phyloP scores from a whole-genome alignment of 2,329 filamentous ascomycete genomes.

The Leptographium radiaticola region DNA sequence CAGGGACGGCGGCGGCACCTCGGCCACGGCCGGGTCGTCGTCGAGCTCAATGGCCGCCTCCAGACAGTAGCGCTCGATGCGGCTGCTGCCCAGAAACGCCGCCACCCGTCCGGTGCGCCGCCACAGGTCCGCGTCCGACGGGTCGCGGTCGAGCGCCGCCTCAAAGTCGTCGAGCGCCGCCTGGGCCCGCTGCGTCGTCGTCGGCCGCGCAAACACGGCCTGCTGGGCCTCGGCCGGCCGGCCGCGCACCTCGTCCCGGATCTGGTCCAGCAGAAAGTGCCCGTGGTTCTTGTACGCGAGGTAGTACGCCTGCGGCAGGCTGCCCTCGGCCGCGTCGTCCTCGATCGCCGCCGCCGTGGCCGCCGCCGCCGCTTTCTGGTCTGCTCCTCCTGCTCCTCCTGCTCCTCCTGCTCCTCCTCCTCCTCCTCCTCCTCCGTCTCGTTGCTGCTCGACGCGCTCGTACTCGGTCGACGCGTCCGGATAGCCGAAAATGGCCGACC shows the following conservation, averaged over 20 bases:
- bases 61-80: constrained; percentile 48
- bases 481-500: constrained; percentile 88
- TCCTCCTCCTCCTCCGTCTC: constrained; percentile 18
- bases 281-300: constrained; percentile 93
- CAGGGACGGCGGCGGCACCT: constrained; percentile 49
- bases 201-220: constrained; percentile 20
- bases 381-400: too few relatives aligned
- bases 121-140: constrained; percentile 56
- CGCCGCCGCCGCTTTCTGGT: constrained; percentile 24
- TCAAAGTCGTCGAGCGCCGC: constrained; percentile 43
- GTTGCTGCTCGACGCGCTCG: constrained; percentile 50
- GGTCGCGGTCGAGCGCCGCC: constrained; percentile 48
- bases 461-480: constrained; percentile 80
- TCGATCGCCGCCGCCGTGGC: constrained; percentile 42
- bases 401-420: too few relatives aligned
- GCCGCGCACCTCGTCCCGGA: constrained; percentile 35
- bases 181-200: constrained; percentile 24
- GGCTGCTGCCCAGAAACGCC: constrained; percentile 40
- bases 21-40: constrained; percentile 49
- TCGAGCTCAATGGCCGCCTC: constrained; percentile 55
- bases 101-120: constrained; percentile 45
- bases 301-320: constrained; percentile 78
- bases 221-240: background rate
- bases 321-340: constrained; percentile 64
- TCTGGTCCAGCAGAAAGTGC: constrained; percentile 73